Conservation (phyloP, 176 grass and related monocot genomes). For the Oropetium thomaeum region DNA sequence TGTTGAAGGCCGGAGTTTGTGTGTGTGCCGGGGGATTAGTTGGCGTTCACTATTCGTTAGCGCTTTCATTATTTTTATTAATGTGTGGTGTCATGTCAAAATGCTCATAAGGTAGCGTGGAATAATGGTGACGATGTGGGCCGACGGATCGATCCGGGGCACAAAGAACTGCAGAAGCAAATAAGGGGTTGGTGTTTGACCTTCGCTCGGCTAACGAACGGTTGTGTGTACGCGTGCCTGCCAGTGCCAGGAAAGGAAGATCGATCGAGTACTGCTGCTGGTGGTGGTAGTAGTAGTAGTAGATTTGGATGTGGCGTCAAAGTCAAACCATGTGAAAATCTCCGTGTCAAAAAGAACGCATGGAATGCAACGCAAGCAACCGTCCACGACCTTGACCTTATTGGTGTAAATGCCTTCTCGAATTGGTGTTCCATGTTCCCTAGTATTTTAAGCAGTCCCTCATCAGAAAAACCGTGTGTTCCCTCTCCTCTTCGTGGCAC, state of each 20-base stretch:
- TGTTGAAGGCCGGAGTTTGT: too few species aligned
- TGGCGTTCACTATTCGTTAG: background rate
- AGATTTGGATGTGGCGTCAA: background rate
- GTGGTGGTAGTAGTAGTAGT: too few species aligned
- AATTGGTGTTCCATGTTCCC: background rate
- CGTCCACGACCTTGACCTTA: background rate
- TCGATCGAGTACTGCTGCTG: too few species aligned
- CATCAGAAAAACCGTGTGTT: background rate
- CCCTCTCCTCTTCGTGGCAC: too few species aligned
- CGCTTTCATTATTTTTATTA: background rate
- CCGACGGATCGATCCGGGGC: too few species aligned
- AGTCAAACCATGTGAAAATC: background rate
- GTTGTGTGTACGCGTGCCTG: too few species aligned
- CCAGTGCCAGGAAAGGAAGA: too few species aligned
- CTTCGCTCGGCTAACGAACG: too few species aligned
- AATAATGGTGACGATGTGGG: background rate
- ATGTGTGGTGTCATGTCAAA: conserved; percentile 6
- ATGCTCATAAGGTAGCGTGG: conserved; percentile 14
- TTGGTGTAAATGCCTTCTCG: background rate
- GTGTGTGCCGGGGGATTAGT: background rate
- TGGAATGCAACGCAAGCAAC: background rate
- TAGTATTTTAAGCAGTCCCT: background rate
- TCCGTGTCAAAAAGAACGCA: background rate
- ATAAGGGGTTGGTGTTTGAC: too few species aligned
- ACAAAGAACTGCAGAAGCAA: conserved; percentile 1